phyloP scores from a whole-genome alignment of 805 yeast species.

The Yarrowia alimentaria region DNA sequence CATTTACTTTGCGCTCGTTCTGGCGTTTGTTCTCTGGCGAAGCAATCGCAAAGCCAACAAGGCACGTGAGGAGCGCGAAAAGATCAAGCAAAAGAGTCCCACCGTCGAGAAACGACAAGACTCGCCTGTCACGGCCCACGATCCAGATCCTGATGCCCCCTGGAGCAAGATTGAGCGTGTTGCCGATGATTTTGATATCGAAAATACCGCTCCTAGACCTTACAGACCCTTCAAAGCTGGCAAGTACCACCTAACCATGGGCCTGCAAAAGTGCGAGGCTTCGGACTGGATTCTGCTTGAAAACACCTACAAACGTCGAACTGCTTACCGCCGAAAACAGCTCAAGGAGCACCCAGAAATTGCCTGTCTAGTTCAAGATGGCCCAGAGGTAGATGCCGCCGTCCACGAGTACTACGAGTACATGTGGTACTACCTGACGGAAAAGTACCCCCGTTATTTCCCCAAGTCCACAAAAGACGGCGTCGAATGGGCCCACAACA shows the following conservation, averaged over 20 bases:
- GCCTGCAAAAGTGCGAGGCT: constrained; percentile 49
- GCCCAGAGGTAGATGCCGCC: constrained; percentile 40
- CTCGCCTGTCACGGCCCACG: background rate
- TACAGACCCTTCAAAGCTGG: constrained; percentile 61
- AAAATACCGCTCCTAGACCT: background rate
- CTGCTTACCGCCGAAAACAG: constrained; percentile 44
- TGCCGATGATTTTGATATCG: background rate
- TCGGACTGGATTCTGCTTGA: constrained; percentile 64
- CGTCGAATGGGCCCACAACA: constrained; percentile 39
- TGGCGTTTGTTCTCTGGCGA: constrained; percentile 5
- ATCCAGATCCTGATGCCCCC: background rate
- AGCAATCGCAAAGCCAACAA: constrained; percentile 4
- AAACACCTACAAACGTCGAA: constrained; percentile 51
- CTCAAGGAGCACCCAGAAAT: constrained; percentile 37
- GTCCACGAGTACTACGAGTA: constrained; percentile 52
- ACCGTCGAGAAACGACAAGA: background rate
- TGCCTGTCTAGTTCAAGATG: constrained; percentile 38
- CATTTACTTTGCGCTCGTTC: constrained; percentile 3
- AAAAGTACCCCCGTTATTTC: constrained; percentile 57
- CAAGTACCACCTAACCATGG: constrained; percentile 64
- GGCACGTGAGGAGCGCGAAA: background rate
- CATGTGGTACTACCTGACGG: constrained; percentile 44
- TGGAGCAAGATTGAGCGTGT: background rate
- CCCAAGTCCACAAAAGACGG: constrained; percentile 33
- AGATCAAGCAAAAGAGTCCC: background rate